phyloP scores from a whole-genome alignment of 169 alveolate species.

The Plasmodium malariae region DNA sequence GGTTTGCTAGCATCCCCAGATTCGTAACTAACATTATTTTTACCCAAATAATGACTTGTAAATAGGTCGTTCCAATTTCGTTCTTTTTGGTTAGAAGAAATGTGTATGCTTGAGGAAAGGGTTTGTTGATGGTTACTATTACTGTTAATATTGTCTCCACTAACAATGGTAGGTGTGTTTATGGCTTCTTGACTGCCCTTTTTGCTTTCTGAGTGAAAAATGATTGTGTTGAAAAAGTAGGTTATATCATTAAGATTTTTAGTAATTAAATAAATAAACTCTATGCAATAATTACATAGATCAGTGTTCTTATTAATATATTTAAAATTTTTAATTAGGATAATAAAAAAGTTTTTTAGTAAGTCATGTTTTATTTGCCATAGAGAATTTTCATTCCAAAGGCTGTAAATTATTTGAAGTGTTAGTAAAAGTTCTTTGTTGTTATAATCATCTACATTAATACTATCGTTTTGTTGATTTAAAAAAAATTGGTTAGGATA shows the following conservation, averaged over 20 bases:
- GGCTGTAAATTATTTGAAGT: slow-evolving; percentile 49
- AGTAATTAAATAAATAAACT: slow-evolving; percentile 43
- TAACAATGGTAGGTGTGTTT: neutral
- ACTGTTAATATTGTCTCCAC: neutral
- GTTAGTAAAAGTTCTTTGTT: slow-evolving; percentile 23
- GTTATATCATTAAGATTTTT: slow-evolving; percentile 32
- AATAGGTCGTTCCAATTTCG: too few relatives aligned
- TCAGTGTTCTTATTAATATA: slow-evolving; percentile 62
- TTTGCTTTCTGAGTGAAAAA: slow-evolving; percentile 12
- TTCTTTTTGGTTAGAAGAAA: too few relatives aligned
- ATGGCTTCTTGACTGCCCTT: slow-evolving; percentile 5
- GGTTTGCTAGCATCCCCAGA: slow-evolving; percentile 7
- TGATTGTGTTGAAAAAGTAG: slow-evolving; percentile 51
- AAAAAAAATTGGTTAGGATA: neutral
- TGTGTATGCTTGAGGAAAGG: too few relatives aligned
- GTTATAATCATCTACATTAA: neutral
- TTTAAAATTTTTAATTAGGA: slow-evolving; percentile 51
- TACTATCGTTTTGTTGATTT: neutral
- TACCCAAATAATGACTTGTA: neutral
- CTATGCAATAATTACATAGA: slow-evolving; percentile 53
- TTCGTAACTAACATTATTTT: slow-evolving; percentile 4
- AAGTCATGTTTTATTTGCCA: slow-evolving; percentile 71
- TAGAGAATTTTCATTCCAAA: slow-evolving; percentile 69
- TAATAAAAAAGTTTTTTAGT: slow-evolving; percentile 44
- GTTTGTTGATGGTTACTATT: too few relatives aligned